These are phyloP conservation scores for Phialophora tarda DNA, from an alignment of 2,329 filamentous ascomycete genomes.

Conservation along the genomic window DNA sequence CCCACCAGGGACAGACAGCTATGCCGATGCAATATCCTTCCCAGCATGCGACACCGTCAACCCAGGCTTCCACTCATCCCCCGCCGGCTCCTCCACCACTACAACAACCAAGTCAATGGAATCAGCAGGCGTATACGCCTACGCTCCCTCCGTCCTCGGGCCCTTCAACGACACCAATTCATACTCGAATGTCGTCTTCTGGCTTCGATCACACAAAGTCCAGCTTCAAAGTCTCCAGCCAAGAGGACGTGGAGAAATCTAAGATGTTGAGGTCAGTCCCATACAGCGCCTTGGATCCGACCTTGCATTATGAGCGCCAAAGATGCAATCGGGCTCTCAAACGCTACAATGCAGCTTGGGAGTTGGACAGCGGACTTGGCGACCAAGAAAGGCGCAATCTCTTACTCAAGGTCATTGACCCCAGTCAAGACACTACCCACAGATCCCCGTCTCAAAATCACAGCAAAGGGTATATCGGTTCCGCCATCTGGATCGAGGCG, in stretches of 20 bases:
- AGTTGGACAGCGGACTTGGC: constrained; percentile 74
- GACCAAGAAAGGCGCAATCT: constrained; percentile 38
- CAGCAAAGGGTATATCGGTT: constrained; percentile 65
- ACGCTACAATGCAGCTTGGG: constrained; percentile 83
- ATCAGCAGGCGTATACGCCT: not conserved
- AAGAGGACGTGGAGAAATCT: constrained; percentile 73
- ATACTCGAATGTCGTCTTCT: constrained; percentile 22
- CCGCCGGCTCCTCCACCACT: not conserved
- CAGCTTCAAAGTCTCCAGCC: constrained; percentile 39
- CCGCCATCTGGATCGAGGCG: constrained; percentile 77
- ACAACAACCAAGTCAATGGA: constrained; percentile 5
- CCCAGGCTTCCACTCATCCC: not conserved
- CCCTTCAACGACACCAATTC: constrained; percentile 2
- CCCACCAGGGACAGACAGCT: constrained; percentile 12
- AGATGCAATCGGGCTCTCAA: constrained; percentile 80
- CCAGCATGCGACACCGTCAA: not conserved
- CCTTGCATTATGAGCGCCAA: constrained; percentile 82
- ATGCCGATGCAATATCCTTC: constrained; percentile 3
- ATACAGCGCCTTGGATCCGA: constrained; percentile 79
- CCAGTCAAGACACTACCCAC: constrained; percentile 74
- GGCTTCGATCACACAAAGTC: constrained; percentile 25
- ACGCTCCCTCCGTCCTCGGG: not conserved
- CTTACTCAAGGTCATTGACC: constrained; percentile 70
- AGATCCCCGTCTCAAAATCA: constrained; percentile 59
- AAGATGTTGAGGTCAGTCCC: constrained; percentile 82